These are phyloP conservation scores for Cladosporium sp. DNA, from an alignment of 2,329 filamentous ascomycete species.

Conservation along the genomic window DNA sequence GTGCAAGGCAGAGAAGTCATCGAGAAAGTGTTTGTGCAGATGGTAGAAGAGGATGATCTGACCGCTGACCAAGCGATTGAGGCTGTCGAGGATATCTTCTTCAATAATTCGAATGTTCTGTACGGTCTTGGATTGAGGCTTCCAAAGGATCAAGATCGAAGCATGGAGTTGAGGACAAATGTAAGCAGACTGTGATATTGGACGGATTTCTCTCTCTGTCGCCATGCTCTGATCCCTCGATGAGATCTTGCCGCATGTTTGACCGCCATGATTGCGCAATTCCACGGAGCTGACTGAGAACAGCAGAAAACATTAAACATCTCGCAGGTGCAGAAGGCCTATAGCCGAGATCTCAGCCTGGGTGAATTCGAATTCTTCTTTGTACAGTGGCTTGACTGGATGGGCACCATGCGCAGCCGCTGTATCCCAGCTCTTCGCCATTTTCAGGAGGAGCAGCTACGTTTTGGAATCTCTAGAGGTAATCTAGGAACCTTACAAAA, in stretches of 20 bases:
- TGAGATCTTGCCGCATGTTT: no score
- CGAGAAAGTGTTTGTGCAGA: conserved; percentile 63
- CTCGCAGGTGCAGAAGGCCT: neutral
- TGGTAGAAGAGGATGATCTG: conserved; percentile 61
- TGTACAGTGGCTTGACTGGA: conserved; percentile 75
- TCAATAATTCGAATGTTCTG: conserved; percentile 71
- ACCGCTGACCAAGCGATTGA: conserved; percentile 58
- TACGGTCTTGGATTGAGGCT: conserved; percentile 53
- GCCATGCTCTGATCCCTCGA: neutral
- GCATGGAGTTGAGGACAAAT: neutral
- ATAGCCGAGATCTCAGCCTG: neutral
- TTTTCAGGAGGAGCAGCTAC: neutral
- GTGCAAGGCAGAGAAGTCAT: conserved; percentile 68
- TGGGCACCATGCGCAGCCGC: conserved; percentile 62
- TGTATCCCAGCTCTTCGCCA: conserved; percentile 53
- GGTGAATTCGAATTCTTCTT: conserved; percentile 59
- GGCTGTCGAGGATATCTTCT: conserved; percentile 65
- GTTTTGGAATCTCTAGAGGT: conserved; percentile 61
- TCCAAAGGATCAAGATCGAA: neutral
- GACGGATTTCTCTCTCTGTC: neutral
- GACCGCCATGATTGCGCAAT: no score
- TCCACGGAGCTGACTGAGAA: no score
- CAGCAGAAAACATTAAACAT: neutral
- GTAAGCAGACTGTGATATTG: no score
- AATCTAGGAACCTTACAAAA: conserved; percentile 64